Evolutionary conservation across 345 rosid species (phyloP).

Genomic region (Firmiana major): DNA sequence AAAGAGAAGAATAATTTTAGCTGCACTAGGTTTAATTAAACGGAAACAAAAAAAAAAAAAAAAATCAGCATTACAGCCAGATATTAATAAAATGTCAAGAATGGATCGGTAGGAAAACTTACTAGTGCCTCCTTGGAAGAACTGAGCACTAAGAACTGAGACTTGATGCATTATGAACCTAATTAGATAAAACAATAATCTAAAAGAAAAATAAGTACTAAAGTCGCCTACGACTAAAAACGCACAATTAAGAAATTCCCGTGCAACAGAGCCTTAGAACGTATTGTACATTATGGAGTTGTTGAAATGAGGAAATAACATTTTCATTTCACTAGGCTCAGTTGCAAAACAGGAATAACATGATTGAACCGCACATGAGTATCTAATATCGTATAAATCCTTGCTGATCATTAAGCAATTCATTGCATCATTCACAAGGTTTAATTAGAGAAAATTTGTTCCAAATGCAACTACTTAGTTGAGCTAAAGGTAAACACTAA

Average conservation of each 20-base stretch:
- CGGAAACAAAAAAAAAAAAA: neutral
- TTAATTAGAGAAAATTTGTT: neutral
- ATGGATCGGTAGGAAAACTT: slow-evolving; percentile 12
- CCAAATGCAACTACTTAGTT: neutral
- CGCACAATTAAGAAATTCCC: neutral
- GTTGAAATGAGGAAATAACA: neutral
- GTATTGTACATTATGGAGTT: neutral
- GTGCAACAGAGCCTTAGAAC: neutral
- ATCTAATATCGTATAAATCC: neutral
- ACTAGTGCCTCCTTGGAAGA: slow-evolving; percentile 27
- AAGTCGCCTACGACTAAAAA: neutral
- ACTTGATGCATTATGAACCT: slow-evolving; percentile 20
- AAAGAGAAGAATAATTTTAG: neutral
- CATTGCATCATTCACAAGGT: neutral
- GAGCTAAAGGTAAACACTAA: neutral
- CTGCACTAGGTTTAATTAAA: neutral
- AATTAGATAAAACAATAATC: slow-evolving; percentile 13
- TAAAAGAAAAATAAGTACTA: slow-evolving; percentile 1
- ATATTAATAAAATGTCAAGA: neutral
- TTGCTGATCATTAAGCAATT: neutral
- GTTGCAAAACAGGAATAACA: neutral
- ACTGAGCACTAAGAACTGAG: slow-evolving; percentile 13
- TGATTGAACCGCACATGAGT: neutral
- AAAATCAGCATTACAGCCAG: neutral
- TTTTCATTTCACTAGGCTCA: neutral